Evolutionary conservation across 352 stramenopile species (phyloP).

Genomic region (Phytophthora cryptogea): DNA sequence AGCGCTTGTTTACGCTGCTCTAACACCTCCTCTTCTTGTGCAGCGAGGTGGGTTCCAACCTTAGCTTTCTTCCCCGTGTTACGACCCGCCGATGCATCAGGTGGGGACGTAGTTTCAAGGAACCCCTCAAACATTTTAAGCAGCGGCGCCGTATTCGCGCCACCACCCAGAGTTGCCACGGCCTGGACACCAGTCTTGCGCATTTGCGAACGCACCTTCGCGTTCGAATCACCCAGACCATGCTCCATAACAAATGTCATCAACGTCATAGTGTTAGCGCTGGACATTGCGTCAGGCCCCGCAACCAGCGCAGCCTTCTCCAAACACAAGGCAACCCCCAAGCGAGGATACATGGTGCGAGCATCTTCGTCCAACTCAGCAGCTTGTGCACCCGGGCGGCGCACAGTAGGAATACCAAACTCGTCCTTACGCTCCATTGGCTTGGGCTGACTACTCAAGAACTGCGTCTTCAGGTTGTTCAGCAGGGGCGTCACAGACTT

Average conservation of each 20-base stretch:
- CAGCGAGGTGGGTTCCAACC: slow-evolving; percentile 28
- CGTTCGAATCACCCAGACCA: slow-evolving; percentile 73
- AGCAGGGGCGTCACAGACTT: slow-evolving; percentile 70
- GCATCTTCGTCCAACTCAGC: slow-evolving; percentile 60
- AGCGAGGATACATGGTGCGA: slow-evolving; percentile 60
- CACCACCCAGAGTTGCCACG: slow-evolving; percentile 70
- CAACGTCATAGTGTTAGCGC: slow-evolving; percentile 61
- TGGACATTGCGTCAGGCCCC: slow-evolving; percentile 46
- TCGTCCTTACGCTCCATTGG: slow-evolving; percentile 61
- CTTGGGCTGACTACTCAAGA: slow-evolving; percentile 61
- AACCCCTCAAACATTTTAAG: slow-evolving; percentile 79
- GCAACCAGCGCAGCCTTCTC: slow-evolving; percentile 62
- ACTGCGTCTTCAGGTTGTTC: slow-evolving; percentile 73
- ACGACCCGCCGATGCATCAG: slow-evolving; percentile 8
- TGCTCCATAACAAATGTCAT: slow-evolving; percentile 85
- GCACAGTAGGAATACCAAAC: slow-evolving; percentile 77
- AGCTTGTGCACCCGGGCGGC: slow-evolving; percentile 47
- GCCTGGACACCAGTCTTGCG: slow-evolving; percentile 84
- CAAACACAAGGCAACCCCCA: slow-evolving; percentile 78
- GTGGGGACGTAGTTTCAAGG: slow-evolving; percentile 60
- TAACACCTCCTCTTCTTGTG: slow-evolving; percentile 39
- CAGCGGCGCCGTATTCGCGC: slow-evolving; percentile 64
- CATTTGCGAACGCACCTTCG: slow-evolving; percentile 79
- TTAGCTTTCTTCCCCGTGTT: slow-evolving; percentile 39
- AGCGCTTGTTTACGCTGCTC: slow-evolving; percentile 41